Base-by-base conservation (phyloP, 192 early-diverging fungal species). In the Cladochytrium replicatum region DNA sequence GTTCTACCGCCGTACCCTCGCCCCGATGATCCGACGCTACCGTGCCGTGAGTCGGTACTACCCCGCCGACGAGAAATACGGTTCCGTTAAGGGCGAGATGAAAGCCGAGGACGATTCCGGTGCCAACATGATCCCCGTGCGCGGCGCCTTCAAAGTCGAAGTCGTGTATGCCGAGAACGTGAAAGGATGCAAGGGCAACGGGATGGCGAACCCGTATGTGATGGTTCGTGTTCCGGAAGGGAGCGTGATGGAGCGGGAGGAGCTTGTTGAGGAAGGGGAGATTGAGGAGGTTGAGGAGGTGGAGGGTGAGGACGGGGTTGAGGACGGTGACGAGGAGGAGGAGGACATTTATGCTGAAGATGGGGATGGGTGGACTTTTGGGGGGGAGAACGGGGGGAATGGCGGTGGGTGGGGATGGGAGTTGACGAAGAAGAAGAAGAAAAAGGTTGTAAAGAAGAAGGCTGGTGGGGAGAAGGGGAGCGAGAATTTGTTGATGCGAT, bases 191-290 rank as follows among this genome's bases (percentile, higher is more conserved):
- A 72, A 68, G 32, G 72, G 61, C 41, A 68, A 76, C 42, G 74
- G 74, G 23, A 39, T 69, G 3, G 54, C 72, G 5, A 77, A 72
- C 47, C 61, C 71, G 22, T 77, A 77, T 46, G 43, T 67, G 13
- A 61, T 72, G 30, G 58, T 77, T 17, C 56, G 72, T 23, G 71
- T 77, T n/a, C 74, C 74, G 11, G 74, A 77, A 29, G 74, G 74
- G 8, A 77, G 72, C 8, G 54, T 68, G 29, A 66, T 69, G 13
- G n/a, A 13, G 13, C 25, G 24, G 13, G 24, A n/a, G n/a, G n/a
- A n/a, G n/a, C n/a, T n/a, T n/a, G n/a, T n/a, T n/a, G n/a, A n/a
- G n/a, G n/a, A n/a, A n/a, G n/a, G n/a, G n/a, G n/a, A n/a, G n/a
- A n/a, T n/a, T n/a, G n/a, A n/a, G n/a, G n/a, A n/a, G n/a, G n/a